Base-by-base conservation (phyloP, 306 rosid species). In the Ammopiptanthus mongolicus region DNA sequence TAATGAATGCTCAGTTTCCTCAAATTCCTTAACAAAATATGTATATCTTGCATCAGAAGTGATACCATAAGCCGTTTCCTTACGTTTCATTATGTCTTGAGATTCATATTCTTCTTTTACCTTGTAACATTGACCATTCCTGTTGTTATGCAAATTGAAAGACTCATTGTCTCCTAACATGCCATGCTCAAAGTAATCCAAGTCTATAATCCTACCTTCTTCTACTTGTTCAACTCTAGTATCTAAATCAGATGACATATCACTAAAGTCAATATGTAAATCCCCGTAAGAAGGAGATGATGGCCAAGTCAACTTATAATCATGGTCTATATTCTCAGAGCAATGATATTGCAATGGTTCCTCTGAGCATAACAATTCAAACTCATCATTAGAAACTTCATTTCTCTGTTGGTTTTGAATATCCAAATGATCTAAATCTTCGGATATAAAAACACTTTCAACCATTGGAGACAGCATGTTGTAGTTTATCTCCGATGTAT, bases 1-100 rank as follows among this genome's bases (percentile, higher is more conserved):
- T 34, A 64, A 60, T n/a, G 83, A 83, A 63, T 22, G 47, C 50
- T 77, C 55, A 1, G 74, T 74, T 69, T 73, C 85, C 81, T 77
- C 79, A 51, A 69, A 51, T 72, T 72, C 76, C 71, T 66, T 52
- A 59, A 15, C 57, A 64, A 13, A 67, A 63, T 36, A 72, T 60
- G 74, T 48, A 75, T 66, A 19, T 37, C 51, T 74, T 71, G 67
- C 70, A 12, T 21, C 21, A 22, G 78, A 68, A 60, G 57, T 22
- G 15, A 76, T 68, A 44, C 31, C 67, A 48, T 73, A 18, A 52
- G 73, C 19, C 52, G 23, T 44, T 46, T 66, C 76, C 50, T 60
- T 48, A 73, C 25, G 60, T 31, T 76, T 77, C 50, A 25, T 39
- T 5, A 22, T 19, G 67, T 75, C 79, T 48, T 41, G 83, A 28